These are phyloP conservation scores for Fremontodendron californicum DNA, from an alignment of 345 rosid species.

Conservation along the genomic window DNA sequence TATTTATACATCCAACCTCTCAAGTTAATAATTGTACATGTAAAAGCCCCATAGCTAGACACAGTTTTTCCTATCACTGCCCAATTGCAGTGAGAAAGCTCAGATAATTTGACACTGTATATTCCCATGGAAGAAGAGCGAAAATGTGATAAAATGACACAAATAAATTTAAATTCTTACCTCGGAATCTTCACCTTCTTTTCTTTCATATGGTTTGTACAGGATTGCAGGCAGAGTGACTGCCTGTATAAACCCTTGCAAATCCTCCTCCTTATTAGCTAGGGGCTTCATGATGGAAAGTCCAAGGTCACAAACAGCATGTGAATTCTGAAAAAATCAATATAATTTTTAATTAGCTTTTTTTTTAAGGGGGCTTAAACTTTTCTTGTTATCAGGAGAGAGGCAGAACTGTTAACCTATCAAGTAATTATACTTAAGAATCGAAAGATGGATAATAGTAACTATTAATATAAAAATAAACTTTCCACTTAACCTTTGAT, in stretches of 20 bases:
- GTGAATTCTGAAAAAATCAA: slow-evolving; percentile 62
- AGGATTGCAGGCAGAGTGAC: slow-evolving; percentile 58
- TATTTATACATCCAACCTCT: background rate
- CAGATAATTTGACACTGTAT: background rate
- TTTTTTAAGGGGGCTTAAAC: background rate
- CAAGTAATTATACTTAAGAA: slow-evolving; percentile 7
- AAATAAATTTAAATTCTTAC: slow-evolving; percentile 31
- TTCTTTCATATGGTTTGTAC: slow-evolving; percentile 56
- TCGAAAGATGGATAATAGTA: background rate
- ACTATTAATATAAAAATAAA: background rate
- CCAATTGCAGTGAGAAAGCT: background rate
- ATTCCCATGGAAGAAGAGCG: background rate
- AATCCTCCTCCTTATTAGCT: slow-evolving; percentile 39
- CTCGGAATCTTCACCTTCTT: slow-evolving; percentile 41
- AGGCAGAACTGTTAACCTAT: background rate
- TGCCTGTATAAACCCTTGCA: slow-evolving; percentile 32
- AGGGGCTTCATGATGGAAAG: no score
- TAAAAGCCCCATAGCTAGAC: background rate
- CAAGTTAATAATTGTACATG: background rate
- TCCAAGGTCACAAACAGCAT: slow-evolving; percentile 85
- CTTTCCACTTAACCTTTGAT: slow-evolving; percentile 54
- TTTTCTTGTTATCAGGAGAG: background rate
- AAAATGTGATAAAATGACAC: background rate
- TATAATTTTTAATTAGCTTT: slow-evolving; percentile 18
- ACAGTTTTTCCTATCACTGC: background rate